phyloP scores from a whole-genome alignment of 139 green algal genomes.

The Chlorella sp. region DNA sequence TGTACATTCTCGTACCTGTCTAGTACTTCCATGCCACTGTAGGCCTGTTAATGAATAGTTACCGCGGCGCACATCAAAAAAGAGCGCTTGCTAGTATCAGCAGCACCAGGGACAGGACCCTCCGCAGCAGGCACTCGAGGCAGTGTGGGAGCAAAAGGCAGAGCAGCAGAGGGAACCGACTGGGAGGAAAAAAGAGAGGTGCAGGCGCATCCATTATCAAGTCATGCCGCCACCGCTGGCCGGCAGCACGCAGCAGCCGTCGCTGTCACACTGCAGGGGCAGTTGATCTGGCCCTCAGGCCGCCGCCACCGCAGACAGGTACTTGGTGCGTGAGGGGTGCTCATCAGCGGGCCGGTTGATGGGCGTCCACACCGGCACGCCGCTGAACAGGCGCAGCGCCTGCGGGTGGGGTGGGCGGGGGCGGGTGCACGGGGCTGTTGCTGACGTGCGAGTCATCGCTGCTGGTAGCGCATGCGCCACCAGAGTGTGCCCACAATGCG shows the following conservation, averaged over 20 bases:
- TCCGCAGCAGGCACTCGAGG: not conserved
- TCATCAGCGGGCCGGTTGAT: slow-evolving; percentile 64
- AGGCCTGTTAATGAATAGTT: too few species aligned
- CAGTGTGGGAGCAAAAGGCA: not conserved
- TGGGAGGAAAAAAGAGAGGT: not conserved
- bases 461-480: not conserved
- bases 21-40: too few species aligned
- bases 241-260: not conserved
- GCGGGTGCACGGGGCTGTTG: not conserved
- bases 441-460: too few species aligned
- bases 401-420: slow-evolving; percentile 29
- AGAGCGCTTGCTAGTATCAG: too few species aligned
- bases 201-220: not conserved
- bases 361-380: slow-evolving; percentile 95
- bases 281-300: not conserved
- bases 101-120: not conserved
- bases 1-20: too few species aligned
- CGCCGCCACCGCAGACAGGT: slow-evolving; percentile 43
- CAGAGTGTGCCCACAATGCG: too few species aligned
- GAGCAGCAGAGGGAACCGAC: not conserved
- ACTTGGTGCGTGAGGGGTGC: slow-evolving; percentile 65
- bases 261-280: not conserved
- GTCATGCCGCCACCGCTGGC: not conserved
- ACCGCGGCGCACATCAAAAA: not conserved
- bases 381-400: slow-evolving; percentile 95